Conservation (phyloP, 1,284 basidiomycete species). For the Microbotryum violaceum region DNA sequence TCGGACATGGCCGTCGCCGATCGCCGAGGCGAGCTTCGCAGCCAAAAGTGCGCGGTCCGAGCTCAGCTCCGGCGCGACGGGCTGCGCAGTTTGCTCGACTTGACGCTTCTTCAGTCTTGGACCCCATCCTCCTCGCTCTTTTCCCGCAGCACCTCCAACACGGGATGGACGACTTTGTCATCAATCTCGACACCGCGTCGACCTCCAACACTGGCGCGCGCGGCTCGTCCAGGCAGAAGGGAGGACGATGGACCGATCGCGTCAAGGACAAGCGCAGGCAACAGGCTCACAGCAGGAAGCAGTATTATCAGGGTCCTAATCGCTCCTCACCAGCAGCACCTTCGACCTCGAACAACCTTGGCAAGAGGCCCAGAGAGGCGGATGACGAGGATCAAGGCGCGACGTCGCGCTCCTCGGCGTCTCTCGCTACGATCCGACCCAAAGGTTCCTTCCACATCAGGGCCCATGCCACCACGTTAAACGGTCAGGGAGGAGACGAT, state of each 20-base stretch:
- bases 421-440: neutral
- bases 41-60: too few relatives aligned
- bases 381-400: neutral
- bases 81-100: too few relatives aligned
- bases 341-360: neutral
- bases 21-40: too few relatives aligned
- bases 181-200: slow-evolving; percentile 18
- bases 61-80: too few relatives aligned
- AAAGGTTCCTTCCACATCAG: neutral
- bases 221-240: slow-evolving; percentile 8
- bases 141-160: too few relatives aligned
- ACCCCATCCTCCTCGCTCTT: neutral
- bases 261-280: slow-evolving; percentile 23
- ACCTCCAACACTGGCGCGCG: neutral
- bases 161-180: slow-evolving; percentile 25
- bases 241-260: slow-evolving; percentile 33
- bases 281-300: neutral
- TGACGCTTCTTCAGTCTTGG: neutral
- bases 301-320: neutral
- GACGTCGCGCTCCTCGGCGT: neutral
- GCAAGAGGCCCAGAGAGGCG: neutral
- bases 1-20: too few relatives aligned
- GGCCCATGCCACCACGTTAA: too few relatives aligned
- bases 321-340: neutral
- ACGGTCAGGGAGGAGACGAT: too few relatives aligned